Base-by-base conservation (phyloP, 2,329 filamentous ascomycete genomes). In the Lachnellula arida region DNA sequence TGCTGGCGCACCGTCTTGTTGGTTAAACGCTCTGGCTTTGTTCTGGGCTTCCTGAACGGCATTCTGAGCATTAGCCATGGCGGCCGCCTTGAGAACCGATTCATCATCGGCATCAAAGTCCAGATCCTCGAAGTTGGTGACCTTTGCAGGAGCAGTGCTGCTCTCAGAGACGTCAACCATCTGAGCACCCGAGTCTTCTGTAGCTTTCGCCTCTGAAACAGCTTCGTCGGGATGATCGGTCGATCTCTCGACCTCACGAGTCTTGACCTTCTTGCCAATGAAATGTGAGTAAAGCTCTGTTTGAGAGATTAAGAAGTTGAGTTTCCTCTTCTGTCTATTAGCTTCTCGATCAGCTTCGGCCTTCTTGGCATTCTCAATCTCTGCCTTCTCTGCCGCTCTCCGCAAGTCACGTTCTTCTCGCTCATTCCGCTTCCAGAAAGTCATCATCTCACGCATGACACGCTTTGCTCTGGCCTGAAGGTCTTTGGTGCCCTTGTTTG, bases 231-330 rank as follows among this genome's bases (percentile, higher is more conserved):
- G 85, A 67, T 92, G 91, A 67, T 94, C 90, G 22, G 91, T 94
- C 49, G 89, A 93, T 57, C 88, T 81, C 74, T 99, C 92, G 48
- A 96, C 91, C 70, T 97, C 92, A 65, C 94, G 88, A 1, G 93
- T 97, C 76, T 96, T 96, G 75, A 97, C 96, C 79, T 99, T 99
- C 77, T 96, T 96, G 72, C 94, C 93, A 67, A 99, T 97, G 74
- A 99, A 99, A 79, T 99, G 94, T 43, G 93, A 97, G 78, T 99
- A 99, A 50, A 99, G 81, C 72, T 99, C 94, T 0, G 94, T 99
- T 75, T 99, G 94, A 1, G 93, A 97, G 72, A 99, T 99, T 61
- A 99, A 81, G 81, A 99, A 99, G 75, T 99, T 97, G 71, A 99
- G 89, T 78, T 99, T 99, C 67, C 94, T 86, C 82, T 96, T 96